Evolutionary conservation across 768 basidiomycete species (phyloP).

Genomic region (Kwoniella heveanensis): DNA sequence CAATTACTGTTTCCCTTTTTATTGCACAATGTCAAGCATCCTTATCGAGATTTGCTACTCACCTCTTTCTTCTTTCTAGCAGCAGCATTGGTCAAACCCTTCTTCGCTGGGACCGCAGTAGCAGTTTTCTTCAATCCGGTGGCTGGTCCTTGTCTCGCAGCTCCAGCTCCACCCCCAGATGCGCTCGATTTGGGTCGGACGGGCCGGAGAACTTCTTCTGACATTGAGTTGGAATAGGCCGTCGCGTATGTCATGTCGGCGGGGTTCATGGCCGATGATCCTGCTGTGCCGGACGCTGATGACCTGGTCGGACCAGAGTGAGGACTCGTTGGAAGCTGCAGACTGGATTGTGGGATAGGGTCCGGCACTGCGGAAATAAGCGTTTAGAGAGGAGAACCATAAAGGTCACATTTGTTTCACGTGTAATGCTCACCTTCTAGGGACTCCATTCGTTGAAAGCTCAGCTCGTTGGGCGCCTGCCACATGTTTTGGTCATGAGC

Average conservation of each 20-base stretch:
- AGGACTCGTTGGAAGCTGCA: conserved; percentile 6
- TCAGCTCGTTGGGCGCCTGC: conserved; percentile 29
- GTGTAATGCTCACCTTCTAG: conserved; percentile 20
- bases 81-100: conserved; percentile 65
- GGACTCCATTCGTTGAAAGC: conserved; percentile 18
- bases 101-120: conserved; percentile 59
- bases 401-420: too few species aligned
- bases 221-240: conserved; percentile 31
- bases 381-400: too few species aligned
- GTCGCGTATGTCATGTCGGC: conserved; percentile 55
- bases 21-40: too few species aligned
- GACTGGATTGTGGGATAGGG: conserved; percentile 7
- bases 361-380: conserved; percentile 2
- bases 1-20: too few species aligned
- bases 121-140: conserved; percentile 49
- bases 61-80: conserved; percentile 83
- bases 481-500: too few species aligned
- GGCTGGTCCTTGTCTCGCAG: conserved; percentile 58
- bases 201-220: conserved; percentile 39
- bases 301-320: conserved; percentile 5
- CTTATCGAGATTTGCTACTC: too few species aligned
- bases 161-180: too few species aligned
- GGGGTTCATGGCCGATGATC: conserved; percentile 17
- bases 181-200: conserved; percentile 28
- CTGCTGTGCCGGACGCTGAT: neutral